Conservation (phyloP, 108 stramenopile genomes). For the Cyclotella atomus region DNA sequence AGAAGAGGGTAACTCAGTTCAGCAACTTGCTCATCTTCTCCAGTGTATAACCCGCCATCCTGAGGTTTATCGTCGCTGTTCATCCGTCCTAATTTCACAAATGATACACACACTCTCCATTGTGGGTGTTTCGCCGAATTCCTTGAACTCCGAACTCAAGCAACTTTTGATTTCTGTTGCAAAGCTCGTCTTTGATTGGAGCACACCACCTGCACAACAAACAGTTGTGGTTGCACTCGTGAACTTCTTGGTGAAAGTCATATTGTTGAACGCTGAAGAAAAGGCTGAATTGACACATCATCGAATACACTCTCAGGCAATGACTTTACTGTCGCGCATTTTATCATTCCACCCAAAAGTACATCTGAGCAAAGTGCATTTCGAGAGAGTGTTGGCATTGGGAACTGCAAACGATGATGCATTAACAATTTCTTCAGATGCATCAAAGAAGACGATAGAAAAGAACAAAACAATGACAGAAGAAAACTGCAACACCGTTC, state of each 20-base stretch:
- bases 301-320: constrained; percentile 27
- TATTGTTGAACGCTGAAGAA: constrained; percentile 76
- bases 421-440: no score
- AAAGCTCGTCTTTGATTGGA: constrained; percentile 88
- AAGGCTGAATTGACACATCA: constrained; percentile 41
- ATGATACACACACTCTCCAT: constrained; percentile 86
- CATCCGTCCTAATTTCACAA: constrained; percentile 72
- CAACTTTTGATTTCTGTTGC: constrained; percentile 76
- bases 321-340: constrained; percentile 37
- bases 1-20: constrained; percentile 90
- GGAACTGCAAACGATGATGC: constrained; percentile 31
- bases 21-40: constrained; percentile 94
- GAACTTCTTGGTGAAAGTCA: constrained; percentile 85
- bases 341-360: constrained; percentile 36
- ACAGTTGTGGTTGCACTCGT: constrained; percentile 62
- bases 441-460: constrained; percentile 13
- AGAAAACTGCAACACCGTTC: neutral
- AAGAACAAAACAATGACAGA: constrained; percentile 14
- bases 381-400: constrained; percentile 68
- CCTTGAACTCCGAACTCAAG: constrained; percentile 64
- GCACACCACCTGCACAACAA: constrained; percentile 13
- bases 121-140: constrained; percentile 81
- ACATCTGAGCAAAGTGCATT: constrained; percentile 50
- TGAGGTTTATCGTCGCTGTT: constrained; percentile 63
- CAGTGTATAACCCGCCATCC: constrained; percentile 80